A percentile compares a stretch with the other conserved stretches of the same genome.
These are phyloP conservation scores for Penicillium flavigenum DNA, from an alignment of 495 filamentous ascomycete species.

Conservation along the genomic window DNA sequence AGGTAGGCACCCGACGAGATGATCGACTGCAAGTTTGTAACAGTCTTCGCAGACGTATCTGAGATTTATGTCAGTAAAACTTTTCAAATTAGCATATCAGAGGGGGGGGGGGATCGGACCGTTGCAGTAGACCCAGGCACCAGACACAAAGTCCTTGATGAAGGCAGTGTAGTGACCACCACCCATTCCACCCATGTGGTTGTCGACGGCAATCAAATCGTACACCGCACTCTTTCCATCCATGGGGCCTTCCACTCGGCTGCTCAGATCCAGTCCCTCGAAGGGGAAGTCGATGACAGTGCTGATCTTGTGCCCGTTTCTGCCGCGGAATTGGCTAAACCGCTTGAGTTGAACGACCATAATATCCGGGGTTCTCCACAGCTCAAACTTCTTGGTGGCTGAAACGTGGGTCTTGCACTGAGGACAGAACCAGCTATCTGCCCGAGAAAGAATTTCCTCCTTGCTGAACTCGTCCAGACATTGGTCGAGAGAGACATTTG, in stretches of 20 bases:
- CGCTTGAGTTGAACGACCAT: slow-evolving; percentile 93
- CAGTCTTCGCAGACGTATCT: slow-evolving; percentile 69
- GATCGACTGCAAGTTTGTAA: slow-evolving; percentile 52
- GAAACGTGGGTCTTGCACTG: slow-evolving; percentile 89
- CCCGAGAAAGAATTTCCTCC: slow-evolving; percentile 86
- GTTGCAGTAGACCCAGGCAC: slow-evolving; percentile 90
- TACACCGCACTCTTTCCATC: slow-evolving; percentile 79
- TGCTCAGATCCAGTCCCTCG: slow-evolving; percentile 77
- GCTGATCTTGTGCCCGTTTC: slow-evolving; percentile 82
- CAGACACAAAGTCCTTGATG: slow-evolving; percentile 85
- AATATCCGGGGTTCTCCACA: slow-evolving; percentile 95
- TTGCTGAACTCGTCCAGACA: slow-evolving; percentile 92
- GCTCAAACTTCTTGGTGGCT: slow-evolving; percentile 92
- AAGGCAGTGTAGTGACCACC: slow-evolving; percentile 95
- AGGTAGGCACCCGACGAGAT: slow-evolving; percentile 79
- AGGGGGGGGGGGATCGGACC: slow-evolving; percentile 53
- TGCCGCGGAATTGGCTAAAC: slow-evolving; percentile 64
- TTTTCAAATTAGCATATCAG: neutral
- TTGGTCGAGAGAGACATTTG: slow-evolving; percentile 72
- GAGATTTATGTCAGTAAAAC: slow-evolving; percentile 18
- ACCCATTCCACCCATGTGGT: slow-evolving; percentile 87
- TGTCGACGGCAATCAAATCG: slow-evolving; percentile 91
- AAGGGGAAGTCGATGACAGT: slow-evolving; percentile 89
- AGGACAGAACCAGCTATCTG: slow-evolving; percentile 95
- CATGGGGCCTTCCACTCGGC: slow-evolving; percentile 72